Conservation (phyloP, 202 grass and related monocot genomes). For the Elaeis oleifera region DNA sequence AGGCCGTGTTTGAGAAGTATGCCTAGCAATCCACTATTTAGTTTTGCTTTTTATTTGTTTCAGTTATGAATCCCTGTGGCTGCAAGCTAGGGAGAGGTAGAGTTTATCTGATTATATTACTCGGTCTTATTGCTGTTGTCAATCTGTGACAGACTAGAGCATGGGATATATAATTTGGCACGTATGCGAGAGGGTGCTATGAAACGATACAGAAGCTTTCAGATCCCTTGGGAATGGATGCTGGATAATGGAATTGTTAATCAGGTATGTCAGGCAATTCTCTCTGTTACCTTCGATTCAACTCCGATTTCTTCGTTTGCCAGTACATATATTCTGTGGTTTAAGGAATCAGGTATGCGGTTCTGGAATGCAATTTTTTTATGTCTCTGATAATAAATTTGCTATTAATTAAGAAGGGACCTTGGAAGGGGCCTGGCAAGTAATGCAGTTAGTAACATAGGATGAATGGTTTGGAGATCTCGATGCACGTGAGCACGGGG, state of each 20-base stretch:
- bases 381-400: conserved; percentile 1
- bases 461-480: not conserved
- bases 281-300: too few species aligned
- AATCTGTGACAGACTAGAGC: conserved; percentile 52
- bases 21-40: not conserved
- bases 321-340: too few species aligned
- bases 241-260: conserved; percentile 59
- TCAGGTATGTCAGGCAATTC: conserved; percentile 38
- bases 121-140: not conserved
- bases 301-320: too few species aligned
- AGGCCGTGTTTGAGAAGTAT: conserved; percentile 88
- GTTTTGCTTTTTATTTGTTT: not conserved
- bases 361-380: too few species aligned
- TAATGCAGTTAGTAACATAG: not conserved
- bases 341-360: too few species aligned
- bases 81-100: too few species aligned
- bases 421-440: not conserved
- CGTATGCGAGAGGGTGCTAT: conserved; percentile 63
- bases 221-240: conserved; percentile 93
- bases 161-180: conserved; percentile 76
- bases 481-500: conserved; percentile 15
- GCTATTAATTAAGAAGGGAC: not conserved
- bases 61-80: too few species aligned
- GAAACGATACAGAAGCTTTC: conserved; percentile 61
- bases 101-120: too few species aligned